Percentiles rank a stretch among this genome's conserved stretches.
phyloP scores from a whole-genome alignment of 352 stramenopile genomes.

The Blastocystis sp. region DNA sequence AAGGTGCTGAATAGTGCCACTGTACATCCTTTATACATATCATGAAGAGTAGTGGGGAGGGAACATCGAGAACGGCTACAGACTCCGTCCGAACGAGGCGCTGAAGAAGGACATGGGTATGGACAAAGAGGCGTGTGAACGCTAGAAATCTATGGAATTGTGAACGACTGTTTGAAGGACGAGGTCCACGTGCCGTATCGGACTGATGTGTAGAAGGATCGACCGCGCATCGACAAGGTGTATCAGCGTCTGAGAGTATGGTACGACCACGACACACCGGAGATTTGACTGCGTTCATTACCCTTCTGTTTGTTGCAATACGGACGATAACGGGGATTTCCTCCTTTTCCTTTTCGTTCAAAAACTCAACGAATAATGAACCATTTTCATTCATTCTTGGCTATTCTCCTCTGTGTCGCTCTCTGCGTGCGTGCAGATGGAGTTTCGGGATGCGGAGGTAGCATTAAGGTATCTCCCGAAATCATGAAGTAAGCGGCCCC shows the following conservation, averaged over 20 bases:
- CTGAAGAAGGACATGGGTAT: conserved; percentile 11
- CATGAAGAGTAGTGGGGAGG: background rate
- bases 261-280: conserved; percentile 12
- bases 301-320: conserved; percentile 22
- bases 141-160: conserved; percentile 34
- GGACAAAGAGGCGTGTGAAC: background rate
- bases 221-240: background rate
- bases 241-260: background rate
- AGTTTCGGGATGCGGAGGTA: conserved; percentile 39
- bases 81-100: background rate
- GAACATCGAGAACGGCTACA: background rate
- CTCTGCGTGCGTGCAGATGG: background rate
- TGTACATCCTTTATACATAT: background rate
- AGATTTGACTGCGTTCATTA: background rate
- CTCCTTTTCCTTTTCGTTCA: background rate
- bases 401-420: background rate
- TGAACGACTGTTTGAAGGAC: conserved; percentile 20
- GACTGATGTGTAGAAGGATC: background rate
- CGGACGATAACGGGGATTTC: background rate
- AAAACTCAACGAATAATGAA: conserved; percentile 14
- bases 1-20: background rate
- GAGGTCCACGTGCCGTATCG: background rate
- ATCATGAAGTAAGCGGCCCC: background rate
- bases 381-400: background rate
- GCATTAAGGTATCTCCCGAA: conserved; percentile 18